Conservation (phyloP, 164 flowering plant genomes). For the Euptelea pleiosperma region DNA sequence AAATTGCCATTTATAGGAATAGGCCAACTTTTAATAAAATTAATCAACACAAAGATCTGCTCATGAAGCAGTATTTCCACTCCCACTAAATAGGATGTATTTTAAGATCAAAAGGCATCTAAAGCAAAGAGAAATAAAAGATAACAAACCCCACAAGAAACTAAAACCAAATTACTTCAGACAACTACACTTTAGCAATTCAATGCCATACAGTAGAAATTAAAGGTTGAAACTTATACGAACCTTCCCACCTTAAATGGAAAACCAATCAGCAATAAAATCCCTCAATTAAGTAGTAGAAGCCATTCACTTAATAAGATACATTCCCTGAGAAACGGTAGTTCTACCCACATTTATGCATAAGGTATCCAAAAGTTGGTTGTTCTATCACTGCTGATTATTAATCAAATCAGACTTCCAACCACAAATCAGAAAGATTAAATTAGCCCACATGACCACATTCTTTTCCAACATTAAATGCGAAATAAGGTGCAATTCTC, state of each 20-base stretch:
- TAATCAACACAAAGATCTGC: background rate
- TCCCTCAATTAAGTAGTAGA: background rate
- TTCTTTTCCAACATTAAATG: slow-evolving; percentile 3
- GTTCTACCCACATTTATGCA: slow-evolving; percentile 4
- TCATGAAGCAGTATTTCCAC: background rate
- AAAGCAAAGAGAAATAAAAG: background rate
- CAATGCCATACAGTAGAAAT: background rate
- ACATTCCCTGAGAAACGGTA: background rate
- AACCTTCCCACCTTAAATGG: background rate
- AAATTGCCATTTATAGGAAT: background rate
- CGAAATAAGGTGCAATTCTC: background rate
- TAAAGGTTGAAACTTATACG: background rate
- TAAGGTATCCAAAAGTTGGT: too few species aligned
- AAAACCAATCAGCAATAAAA: background rate
- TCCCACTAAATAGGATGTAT: background rate
- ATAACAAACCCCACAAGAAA: background rate
- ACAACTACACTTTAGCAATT: background rate
- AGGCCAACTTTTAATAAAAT: background rate
- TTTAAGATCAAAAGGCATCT: background rate
- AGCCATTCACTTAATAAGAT: background rate
- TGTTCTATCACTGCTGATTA: background rate
- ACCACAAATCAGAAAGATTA: slow-evolving; percentile 1
- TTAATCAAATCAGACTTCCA: slow-evolving; percentile 1
- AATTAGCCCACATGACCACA: slow-evolving; percentile 1
- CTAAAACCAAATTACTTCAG: background rate